Evolutionary conservation across 2,329 filamentous ascomycete species (phyloP).

Genomic region (Alternaria panax): DNA sequence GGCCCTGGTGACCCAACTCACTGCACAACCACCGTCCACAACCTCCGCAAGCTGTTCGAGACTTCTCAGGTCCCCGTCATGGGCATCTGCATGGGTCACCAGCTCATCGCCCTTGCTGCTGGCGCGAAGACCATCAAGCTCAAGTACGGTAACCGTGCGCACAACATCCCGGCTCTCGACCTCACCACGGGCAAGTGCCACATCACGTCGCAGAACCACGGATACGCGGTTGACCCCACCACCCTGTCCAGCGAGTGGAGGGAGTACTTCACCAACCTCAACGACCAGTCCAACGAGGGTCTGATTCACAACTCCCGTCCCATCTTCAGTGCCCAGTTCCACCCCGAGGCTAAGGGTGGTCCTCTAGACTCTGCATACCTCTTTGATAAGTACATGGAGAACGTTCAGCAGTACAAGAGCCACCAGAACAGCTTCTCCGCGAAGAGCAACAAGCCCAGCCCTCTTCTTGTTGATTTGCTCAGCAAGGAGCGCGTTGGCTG

Average conservation of each 20-base stretch:
- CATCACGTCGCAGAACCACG: slow-evolving; percentile 98
- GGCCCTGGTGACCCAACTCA: slow-evolving; percentile 97
- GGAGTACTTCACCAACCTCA: slow-evolving; percentile 98
- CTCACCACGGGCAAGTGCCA: slow-evolving; percentile 96
- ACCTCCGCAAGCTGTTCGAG: slow-evolving; percentile 89
- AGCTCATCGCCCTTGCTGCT: slow-evolving; percentile 87
- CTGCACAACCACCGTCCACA: slow-evolving; percentile 92
- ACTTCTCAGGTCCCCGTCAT: slow-evolving; percentile 90
- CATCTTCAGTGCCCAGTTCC: slow-evolving; percentile 99
- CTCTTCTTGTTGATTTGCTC: slow-evolving; percentile 87
- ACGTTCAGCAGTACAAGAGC: slow-evolving; percentile 87
- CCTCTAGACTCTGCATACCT: slow-evolving; percentile 95
- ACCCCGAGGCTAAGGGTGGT: slow-evolving; percentile 96
- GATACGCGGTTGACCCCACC: slow-evolving; percentile 88
- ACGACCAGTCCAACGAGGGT: slow-evolving; percentile 96
- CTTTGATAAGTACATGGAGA: slow-evolving; percentile 95
- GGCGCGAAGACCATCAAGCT: slow-evolving; percentile 94
- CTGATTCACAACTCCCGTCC: slow-evolving; percentile 96
- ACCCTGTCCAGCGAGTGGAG: slow-evolving; percentile 88
- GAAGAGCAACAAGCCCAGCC: slow-evolving; percentile 86
- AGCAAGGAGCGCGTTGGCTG: slow-evolving; percentile 96
- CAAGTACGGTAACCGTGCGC: slow-evolving; percentile 98
- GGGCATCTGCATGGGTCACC: slow-evolving; percentile 97
- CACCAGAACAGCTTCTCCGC: slow-evolving; percentile 74
- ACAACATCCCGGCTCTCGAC: slow-evolving; percentile 97